Evolutionary conservation across 305 asterid genomes (phyloP), one percentile per base, ranked within the genome.

Genomic region (Vinca major): DNA sequence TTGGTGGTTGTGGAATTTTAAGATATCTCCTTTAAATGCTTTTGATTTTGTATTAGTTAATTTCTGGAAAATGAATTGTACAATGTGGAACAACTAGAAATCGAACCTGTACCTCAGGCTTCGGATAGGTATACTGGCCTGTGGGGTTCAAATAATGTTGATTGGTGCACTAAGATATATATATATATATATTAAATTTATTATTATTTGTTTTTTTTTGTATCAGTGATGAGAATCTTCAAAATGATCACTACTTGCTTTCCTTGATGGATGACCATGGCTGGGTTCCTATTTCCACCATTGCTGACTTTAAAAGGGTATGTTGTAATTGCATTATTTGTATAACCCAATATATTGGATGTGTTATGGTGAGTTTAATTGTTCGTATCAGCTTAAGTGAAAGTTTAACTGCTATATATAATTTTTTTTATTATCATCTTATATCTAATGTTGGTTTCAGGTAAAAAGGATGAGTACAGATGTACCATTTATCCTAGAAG

Each of bases 241-340:
- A 44, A 81, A 66, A 45, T 74, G 99, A 93, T 77, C 75, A 55
- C 57, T 86, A 82, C 84, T 77, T 93, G 83, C 87, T 78, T 71
- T 83, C 96, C 76, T 83, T 89, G 86, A 91, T 93, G 99, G 96
- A 93, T 75, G 77, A 73, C 74, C 85, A 87, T 67, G 99, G 99
- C 69, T 93, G 99, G 96, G 97, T 93, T 78, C 85, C 85, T 4
- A 74, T 91, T 66, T 83, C 95, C 39, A 71, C 21, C 47, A 89
- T 93, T 20, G 95, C 99, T 0, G 86, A 76, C 67, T 93, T 93
- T 74, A 86, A 85, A 67, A 86, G 87, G 95, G 99, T 93, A 85
- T 72, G 63, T 66, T 71, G 45, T 66, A 4, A 53, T 53, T 37
- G 58, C 49, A 7, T 16, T 68, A 5, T 39, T 49, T 69, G 63